Conservation (phyloP, 257 asterid species). For the Solanum rostratum region DNA sequence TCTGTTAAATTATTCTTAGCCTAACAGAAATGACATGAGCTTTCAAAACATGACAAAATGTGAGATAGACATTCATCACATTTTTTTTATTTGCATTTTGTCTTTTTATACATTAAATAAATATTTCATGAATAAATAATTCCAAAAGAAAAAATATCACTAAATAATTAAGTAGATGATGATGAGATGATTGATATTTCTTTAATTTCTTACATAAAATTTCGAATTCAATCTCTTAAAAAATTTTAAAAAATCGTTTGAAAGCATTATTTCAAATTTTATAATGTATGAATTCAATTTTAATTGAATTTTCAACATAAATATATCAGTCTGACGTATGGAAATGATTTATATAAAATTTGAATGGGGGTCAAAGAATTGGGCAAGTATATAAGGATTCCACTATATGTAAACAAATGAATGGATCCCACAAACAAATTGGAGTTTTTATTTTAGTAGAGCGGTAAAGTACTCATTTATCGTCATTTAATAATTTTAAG, state of each 20-base stretch:
- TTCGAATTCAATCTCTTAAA: too few species aligned
- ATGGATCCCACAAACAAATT: slow-evolving; percentile 27
- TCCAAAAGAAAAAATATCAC: background rate
- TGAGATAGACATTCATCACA: background rate
- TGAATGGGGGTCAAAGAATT: slow-evolving; percentile 2
- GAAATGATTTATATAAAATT: background rate
- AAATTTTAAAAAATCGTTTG: too few species aligned
- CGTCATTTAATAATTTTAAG: too few species aligned
- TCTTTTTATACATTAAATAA: background rate
- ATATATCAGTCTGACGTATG: too few species aligned
- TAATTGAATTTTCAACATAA: accelerated
- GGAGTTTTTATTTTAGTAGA: background rate
- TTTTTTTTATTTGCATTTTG: background rate
- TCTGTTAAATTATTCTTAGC: background rate
- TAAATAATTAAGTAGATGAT: background rate
- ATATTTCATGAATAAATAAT: background rate
- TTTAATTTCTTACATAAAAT: background rate
- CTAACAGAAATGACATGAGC: background rate
- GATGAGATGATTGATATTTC: background rate
- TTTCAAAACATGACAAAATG: background rate
- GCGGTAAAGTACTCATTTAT: too few species aligned
- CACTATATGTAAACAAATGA: background rate
- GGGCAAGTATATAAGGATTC: background rate
- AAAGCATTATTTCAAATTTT: accelerated
- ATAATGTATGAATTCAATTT: background rate